Percentiles rank a stretch among this genome's conserved stretches.
phyloP scores from a whole-genome alignment of 371 early-diverging fungal genomes.

The Apophysomyces elegans region DNA sequence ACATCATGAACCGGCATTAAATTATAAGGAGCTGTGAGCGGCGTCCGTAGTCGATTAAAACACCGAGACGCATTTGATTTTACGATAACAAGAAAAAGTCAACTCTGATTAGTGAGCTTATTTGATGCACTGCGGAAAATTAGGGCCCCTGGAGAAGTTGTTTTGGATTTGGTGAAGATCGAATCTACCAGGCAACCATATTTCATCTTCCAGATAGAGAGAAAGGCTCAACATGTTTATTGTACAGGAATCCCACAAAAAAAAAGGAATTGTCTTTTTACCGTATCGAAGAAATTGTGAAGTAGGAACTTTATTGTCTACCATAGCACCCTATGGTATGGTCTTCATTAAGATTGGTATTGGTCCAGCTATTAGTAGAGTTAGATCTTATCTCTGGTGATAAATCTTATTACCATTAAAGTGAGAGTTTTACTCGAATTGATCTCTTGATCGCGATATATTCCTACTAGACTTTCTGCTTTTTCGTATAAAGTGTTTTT shows the following conservation, averaged over 20 bases:
- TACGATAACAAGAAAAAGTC: too few relatives aligned
- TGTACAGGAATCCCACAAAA: not conserved
- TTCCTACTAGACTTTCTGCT: slow-evolving; percentile 95
- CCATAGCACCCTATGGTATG: not conserved
- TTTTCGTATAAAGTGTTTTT: slow-evolving; percentile 95
- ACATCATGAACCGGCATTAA: too few relatives aligned
- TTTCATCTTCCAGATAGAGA: too few relatives aligned
- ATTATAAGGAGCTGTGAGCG: too few relatives aligned
- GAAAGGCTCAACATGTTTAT: not conserved
- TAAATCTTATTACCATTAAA: slow-evolving; percentile 54
- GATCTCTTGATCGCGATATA: slow-evolving; percentile 90
- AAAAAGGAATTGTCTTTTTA: not conserved
- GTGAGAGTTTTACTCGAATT: slow-evolving; percentile 88
- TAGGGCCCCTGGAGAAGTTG: too few relatives aligned
- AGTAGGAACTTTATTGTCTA: not conserved
- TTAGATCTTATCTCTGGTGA: not conserved
- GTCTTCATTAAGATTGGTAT: not conserved
- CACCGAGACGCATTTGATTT: too few relatives aligned
- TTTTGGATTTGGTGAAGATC: too few relatives aligned
- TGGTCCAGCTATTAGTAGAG: not conserved
- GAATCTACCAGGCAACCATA: too few relatives aligned
- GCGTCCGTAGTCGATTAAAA: too few relatives aligned
- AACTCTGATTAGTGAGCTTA: too few relatives aligned
- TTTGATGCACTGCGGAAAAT: too few relatives aligned
- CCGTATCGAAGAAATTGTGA: not conserved